phyloP scores from a whole-genome alignment of 768 basidiomycete species.

The Plicaturopsis crispa region DNA sequence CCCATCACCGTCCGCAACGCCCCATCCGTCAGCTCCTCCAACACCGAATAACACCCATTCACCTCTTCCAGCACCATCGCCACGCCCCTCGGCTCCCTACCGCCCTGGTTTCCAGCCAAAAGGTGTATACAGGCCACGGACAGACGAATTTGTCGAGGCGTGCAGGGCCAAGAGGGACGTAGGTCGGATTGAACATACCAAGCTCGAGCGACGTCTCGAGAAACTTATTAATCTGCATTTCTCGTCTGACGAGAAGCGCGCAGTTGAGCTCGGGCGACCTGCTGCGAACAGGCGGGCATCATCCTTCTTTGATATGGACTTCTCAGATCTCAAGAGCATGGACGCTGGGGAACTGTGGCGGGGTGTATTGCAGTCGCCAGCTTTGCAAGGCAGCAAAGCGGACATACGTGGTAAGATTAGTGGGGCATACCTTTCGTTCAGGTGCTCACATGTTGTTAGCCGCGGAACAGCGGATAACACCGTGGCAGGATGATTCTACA shows the following conservation, averaged over 20 bases:
- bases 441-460: constrained; percentile 26
- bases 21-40: constrained; percentile 17
- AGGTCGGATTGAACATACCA: constrained; percentile 70
- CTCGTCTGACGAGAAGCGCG: constrained; percentile 18
- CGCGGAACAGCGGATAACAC: constrained; percentile 88
- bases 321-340: constrained; percentile 46
- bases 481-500: constrained; percentile 82
- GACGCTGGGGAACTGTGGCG: constrained; percentile 68
- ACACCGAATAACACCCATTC: constrained; percentile 9
- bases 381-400: constrained; percentile 37
- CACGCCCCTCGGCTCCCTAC: constrained; percentile 48
- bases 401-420: constrained; percentile 57
- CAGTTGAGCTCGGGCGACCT: constrained; percentile 10
- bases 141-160: constrained; percentile 68
- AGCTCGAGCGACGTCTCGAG: constrained; percentile 80
- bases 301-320: constrained; percentile 68
- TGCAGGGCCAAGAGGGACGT: constrained; percentile 32
- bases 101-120: constrained; percentile 91
- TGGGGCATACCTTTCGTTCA: constrained; percentile 1
- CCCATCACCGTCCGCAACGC: constrained; percentile 14
- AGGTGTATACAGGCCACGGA: constrained; percentile 72
- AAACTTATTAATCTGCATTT: constrained; percentile 79
- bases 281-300: constrained; percentile 41
- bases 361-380: constrained; percentile 42
- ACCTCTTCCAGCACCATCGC: constrained; percentile 14